A percentile compares a stretch with the other conserved stretches of the same genome.
phyloP scores from a whole-genome alignment of 2,329 filamentous ascomycete species.

The Neofusicoccum parvum region DNA sequence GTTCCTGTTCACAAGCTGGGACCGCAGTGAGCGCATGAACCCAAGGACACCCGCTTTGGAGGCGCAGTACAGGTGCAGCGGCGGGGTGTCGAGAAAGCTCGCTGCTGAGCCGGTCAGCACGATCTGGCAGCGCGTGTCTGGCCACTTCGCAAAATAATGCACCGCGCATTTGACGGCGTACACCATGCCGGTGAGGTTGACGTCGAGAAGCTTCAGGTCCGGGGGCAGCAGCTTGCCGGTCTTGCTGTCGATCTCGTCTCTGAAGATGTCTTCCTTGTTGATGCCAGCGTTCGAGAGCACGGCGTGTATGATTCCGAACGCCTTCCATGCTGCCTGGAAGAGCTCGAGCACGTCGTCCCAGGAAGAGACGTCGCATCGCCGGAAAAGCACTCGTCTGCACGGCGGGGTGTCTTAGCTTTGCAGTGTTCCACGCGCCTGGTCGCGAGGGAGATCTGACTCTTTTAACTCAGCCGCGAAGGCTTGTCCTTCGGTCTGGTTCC shows the following conservation, averaged over 20 bases:
- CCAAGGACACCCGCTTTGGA: constrained; percentile 31
- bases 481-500: constrained; percentile 22
- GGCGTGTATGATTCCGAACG: constrained; percentile 20
- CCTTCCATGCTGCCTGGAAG: constrained; percentile 8
- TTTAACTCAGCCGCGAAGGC: constrained; percentile 23
- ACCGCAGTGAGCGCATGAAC: constrained; percentile 29
- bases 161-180: constrained; percentile 29
- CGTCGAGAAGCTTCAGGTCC: constrained; percentile 27
- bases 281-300: constrained; percentile 23
- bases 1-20: constrained; percentile 23
- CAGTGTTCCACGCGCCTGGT: too few relatives aligned
- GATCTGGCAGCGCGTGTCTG: constrained; percentile 24
- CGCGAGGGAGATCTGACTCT: neutral
- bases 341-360: constrained; percentile 13
- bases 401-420: neutral
- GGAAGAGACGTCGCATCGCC: neutral
- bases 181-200: constrained; percentile 28
- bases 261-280: constrained; percentile 21
- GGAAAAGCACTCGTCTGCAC: constrained; percentile 10
- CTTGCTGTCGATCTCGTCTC: constrained; percentile 21
- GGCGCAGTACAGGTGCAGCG: constrained; percentile 28
- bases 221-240: constrained; percentile 24
- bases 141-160: constrained; percentile 28
- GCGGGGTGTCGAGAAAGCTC: constrained; percentile 29
- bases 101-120: constrained; percentile 29